A percentile compares a stretch with the other conserved stretches of the same genome.
phyloP scores from a whole-genome alignment of 106 monocot species.

The Allium sativum region DNA sequence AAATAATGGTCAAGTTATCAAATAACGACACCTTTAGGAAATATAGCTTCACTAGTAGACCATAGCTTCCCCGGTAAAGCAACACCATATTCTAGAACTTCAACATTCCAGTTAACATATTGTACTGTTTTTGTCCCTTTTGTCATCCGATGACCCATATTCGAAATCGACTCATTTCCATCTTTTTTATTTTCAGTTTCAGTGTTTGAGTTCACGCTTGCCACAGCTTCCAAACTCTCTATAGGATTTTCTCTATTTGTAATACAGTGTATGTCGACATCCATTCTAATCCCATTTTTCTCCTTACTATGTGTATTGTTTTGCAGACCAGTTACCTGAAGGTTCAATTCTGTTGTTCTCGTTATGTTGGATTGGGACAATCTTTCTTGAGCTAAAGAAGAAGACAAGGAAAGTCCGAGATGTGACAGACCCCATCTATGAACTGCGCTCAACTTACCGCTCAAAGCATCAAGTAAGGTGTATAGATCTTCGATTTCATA shows the following conservation, averaged over 20 bases:
- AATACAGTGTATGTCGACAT: slow-evolving; percentile 1
- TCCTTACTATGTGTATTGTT: background rate
- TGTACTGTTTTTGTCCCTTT: slow-evolving; percentile 55
- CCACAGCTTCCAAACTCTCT: slow-evolving; percentile 4
- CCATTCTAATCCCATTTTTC: slow-evolving; percentile 12
- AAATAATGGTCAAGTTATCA: background rate
- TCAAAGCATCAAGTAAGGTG: slow-evolving; percentile 60
- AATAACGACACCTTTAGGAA: slow-evolving; percentile 51
- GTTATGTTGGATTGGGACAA: slow-evolving; percentile 6
- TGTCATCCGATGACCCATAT: slow-evolving; percentile 39
- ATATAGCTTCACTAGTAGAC: slow-evolving; percentile 67
- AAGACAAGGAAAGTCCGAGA: slow-evolving; percentile 48
- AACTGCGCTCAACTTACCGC: slow-evolving; percentile 62
- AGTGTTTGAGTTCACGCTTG: slow-evolving; percentile 7
- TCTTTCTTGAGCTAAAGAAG: slow-evolving; percentile 18
- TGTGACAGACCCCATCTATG: slow-evolving; percentile 62
- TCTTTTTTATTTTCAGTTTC: slow-evolving; percentile 12
- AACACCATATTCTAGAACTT: slow-evolving; percentile 54
- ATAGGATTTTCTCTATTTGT: background rate
- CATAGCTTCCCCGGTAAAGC: slow-evolving; percentile 56
- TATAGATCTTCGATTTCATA: slow-evolving; percentile 69
- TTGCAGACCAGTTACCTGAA: background rate
- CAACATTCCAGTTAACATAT: slow-evolving; percentile 48
- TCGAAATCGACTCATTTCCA: slow-evolving; percentile 10
- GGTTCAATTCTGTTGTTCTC: slow-evolving; percentile 3